A percentile compares a stretch with the other conserved stretches of the same genome.
These are phyloP conservation scores for Fusarium sarcochroum DNA, from an alignment of 2,329 filamentous ascomycete genomes.

Conservation along the genomic window DNA sequence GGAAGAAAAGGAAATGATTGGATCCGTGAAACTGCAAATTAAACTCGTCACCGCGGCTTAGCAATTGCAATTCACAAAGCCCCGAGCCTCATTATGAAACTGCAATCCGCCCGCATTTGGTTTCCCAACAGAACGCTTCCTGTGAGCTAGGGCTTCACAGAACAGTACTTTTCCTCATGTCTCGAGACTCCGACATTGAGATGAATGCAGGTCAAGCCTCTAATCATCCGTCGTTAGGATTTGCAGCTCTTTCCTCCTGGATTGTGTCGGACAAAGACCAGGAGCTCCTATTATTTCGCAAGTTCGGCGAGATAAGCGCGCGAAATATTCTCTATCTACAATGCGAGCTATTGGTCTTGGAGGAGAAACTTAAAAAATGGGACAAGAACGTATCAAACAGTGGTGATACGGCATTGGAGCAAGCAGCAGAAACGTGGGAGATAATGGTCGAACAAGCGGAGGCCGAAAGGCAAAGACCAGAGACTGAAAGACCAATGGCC, in stretches of 20 bases:
- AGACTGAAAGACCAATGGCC: no score
- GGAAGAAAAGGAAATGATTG: no score
- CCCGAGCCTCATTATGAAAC: no score
- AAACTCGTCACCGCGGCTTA: no score
- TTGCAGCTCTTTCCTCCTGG: neutral
- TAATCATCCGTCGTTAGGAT: neutral
- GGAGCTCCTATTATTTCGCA: neutral
- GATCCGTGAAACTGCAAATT: no score
- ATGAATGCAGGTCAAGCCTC: neutral
- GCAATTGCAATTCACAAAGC: no score
- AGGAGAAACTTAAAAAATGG: neutral
- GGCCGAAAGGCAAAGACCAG: no score
- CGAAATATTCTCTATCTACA: slow-evolving; percentile 12
- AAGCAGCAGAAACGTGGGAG: slow-evolving; percentile 16
- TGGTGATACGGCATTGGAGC: neutral
- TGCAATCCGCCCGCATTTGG: no score
- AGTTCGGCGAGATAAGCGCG: neutral
- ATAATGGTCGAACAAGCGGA: slow-evolving; percentile 1
- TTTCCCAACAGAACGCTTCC: no score
- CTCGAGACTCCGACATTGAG: neutral
- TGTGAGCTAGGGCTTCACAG: no score
- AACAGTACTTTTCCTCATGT: neutral
- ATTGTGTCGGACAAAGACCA: slow-evolving; percentile 4
- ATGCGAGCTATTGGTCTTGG: neutral
- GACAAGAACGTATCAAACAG: neutral